Evolutionary conservation across 257 asterid genomes (phyloP), one percentile per base, ranked within the genome.

Genomic region (Rubia yunnanensis): DNA sequence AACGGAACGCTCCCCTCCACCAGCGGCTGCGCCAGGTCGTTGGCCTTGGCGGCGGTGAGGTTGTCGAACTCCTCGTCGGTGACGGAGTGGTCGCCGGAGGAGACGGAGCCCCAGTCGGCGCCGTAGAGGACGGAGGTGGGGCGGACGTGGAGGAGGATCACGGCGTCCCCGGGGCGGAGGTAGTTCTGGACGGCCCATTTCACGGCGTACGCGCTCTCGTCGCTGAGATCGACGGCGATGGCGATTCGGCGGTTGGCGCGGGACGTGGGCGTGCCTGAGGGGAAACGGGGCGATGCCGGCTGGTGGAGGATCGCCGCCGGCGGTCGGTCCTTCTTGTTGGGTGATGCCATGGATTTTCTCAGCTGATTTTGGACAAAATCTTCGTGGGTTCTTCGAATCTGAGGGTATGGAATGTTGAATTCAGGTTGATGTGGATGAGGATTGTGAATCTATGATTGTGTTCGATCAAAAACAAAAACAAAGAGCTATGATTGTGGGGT

Each of bases 181-280:
- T 85, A 88, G 41, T 88, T 88, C 54, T 83, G 87, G 22, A 88
- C 92, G 0, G 90, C 88, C 95, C 92, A 88, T 66, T 79, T 82
- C 3, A 85, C 90, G 62, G 88, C 90, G 76, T 77, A 67, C 65
- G 90, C 87, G 72, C 90, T 83, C 84, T 88, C 92, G 27, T 85
- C 90, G 63, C 92, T 85, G 67, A 87, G 86, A 82, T 87, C 95
- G 38, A 87, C 89, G 30, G 90, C 92, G 72, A 88, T 88, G 30
- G 88, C 95, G 50, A 88, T 72, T 69, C 71, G 81, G 10, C 95
- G 79, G 23, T 86, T 75, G 20, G 85, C 83, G 6, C 91, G 80
- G 7, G 83, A 10, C 55, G 85, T 80, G 26, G 86, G 86, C 7
- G 85, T 81, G 24, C 79, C 83, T 50, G 81, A 34, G 4, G 80